Base-by-base conservation (phyloP, 1,284 basidiomycete genomes). In the Xanthoconium separans region DNA sequence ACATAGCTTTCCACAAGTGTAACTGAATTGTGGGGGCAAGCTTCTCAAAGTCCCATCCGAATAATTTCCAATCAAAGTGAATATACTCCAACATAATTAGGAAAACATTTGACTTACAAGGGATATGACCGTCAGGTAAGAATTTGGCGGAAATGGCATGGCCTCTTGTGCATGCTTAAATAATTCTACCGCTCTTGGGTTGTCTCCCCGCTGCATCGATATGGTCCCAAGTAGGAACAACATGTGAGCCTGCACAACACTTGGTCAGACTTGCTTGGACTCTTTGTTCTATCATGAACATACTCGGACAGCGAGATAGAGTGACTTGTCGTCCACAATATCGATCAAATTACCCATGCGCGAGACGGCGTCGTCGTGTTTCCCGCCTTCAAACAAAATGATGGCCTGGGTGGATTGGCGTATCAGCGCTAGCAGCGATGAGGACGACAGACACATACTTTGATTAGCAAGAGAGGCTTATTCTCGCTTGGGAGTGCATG, bases 311-410 rank as follows among this genome's bases (percentile, higher is more conserved):
- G 22, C n/a, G 33, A n/a, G 15, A 24, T 46, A 55, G 6, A 22
- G 9, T n/a, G 40, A 37, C 3, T 31, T 6, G 24, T 59, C 13
- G 6, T 43, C 43, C 8, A 34, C 33, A 7, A 46, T 44, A 33
- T 29, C 22, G 5, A 58, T 53, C 31, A 58, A 22, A 3, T 46
- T 22, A 18, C 46, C 40, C 3, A 56, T 18, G 2, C 47, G 55
- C 2, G 15, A 16, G n/a, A 58, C 22, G 4, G 22, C 22, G 22
- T 22, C 22, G 22, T n/a, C n/a, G 30, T 46, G 39, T 29, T 46
- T 49, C 30, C 51, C 57, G 3, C 42, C 43, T 31, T 49, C 51
- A 34, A 58, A 58, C 15, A 55, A 16, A 5, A 58, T 24, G 27
- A 59, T 36, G 1, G 57, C 56, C 56, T 57, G 15, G 22, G 10